These are phyloP conservation scores for Boletus bicolor DNA, from an alignment of 768 basidiomycete genomes.

Conservation along the genomic window DNA sequence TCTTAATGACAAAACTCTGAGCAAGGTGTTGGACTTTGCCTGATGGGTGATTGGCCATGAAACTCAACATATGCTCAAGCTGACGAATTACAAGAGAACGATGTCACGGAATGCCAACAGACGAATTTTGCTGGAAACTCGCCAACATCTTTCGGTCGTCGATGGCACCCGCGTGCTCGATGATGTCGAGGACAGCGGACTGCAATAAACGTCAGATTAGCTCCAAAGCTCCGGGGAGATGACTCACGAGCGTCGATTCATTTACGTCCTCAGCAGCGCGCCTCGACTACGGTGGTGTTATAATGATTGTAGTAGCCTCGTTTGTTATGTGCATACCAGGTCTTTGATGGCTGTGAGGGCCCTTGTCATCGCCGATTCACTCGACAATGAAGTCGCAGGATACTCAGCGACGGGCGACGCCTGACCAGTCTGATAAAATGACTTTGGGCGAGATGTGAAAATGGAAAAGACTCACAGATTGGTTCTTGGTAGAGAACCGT, in stretches of 20 bases:
- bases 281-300: conserved; percentile 20
- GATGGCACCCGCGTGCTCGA: conserved; percentile 57
- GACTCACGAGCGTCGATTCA: conserved; percentile 27
- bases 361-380: conserved; percentile 20
- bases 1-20: conserved; percentile 42
- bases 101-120: not conserved
- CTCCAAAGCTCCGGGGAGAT: fast-evolving
- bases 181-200: conserved; percentile 58
- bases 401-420: conserved; percentile 15
- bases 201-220: conserved; percentile 22
- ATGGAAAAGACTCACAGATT: conserved; percentile 19
- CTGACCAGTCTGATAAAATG: conserved; percentile 5
- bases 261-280: conserved; percentile 31
- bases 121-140: conserved; percentile 22
- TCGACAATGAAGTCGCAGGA: not conserved
- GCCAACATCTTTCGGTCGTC: conserved; percentile 81
- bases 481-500: conserved; percentile 28
- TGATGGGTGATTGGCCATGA: conserved; percentile 57
- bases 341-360: conserved; percentile 30
- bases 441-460: not conserved
- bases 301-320: not conserved
- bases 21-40: conserved; percentile 41
- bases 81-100: conserved; percentile 22
- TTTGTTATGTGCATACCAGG: conserved; percentile 16
- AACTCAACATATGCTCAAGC: conserved; percentile 70